phyloP scores from a whole-genome alignment of 305 asterid species.

The Coffea humblotiana region DNA sequence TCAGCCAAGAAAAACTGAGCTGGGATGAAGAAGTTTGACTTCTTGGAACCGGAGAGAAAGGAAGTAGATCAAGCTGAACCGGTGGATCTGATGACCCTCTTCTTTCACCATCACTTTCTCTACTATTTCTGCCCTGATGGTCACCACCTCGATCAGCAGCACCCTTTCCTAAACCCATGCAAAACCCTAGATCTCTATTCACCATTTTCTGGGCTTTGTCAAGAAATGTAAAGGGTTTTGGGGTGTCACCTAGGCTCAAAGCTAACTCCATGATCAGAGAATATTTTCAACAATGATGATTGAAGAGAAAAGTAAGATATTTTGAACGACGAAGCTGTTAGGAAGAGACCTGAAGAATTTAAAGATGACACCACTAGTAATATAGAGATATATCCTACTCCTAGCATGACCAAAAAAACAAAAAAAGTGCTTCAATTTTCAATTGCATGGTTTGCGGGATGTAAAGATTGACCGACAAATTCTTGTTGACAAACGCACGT shows the following conservation, averaged over 20 bases:
- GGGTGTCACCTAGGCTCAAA: conserved; percentile 73
- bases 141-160: background rate
- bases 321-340: background rate
- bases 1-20: conserved; percentile 65
- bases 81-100: conserved; percentile 56
- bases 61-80: conserved; percentile 77
- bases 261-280: conserved; percentile 58
- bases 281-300: background rate
- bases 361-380: background rate
- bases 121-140: conserved; percentile 1
- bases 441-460: conserved; percentile 12
- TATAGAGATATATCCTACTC: background rate
- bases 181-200: conserved; percentile 59
- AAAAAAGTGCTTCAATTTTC: background rate
- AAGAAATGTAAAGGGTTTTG: conserved; percentile 48
- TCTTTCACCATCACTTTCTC: conserved; percentile 20
- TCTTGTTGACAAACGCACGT: conserved; percentile 56
- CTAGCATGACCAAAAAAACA: background rate
- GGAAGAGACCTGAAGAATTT: background rate
- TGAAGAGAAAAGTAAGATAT: background rate
- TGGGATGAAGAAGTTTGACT: conserved; percentile 33
- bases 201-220: conserved; percentile 40
- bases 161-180: conserved; percentile 54
- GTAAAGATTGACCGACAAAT: conserved; percentile 35
- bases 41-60: conserved; percentile 55